Base-by-base conservation (phyloP, 2,329 filamentous ascomycete species). In the Stachybotrys chartarum region DNA sequence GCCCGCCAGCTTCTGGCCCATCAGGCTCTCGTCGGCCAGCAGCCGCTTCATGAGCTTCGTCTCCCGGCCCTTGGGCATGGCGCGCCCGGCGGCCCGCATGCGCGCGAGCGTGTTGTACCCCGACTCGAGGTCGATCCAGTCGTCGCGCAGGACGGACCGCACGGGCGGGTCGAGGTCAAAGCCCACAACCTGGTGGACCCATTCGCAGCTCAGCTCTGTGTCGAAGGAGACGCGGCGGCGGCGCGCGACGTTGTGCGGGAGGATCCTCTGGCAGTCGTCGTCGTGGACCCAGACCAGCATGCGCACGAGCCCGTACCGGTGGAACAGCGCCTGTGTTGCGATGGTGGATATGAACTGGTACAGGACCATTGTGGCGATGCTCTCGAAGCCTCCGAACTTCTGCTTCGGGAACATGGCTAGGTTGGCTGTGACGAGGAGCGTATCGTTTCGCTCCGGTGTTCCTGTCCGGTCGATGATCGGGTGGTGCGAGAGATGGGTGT, bases 301-400 rank as follows among this genome's bases (percentile, higher is more conserved):
- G 51, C 91, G 84, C 3, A 96, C 85, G 17, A 86, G 80, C 3
- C 93, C 93, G 66, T 91, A 92, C 31, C 77, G 76, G 62, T 96
- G 87, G 61, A 95, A 82, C 0, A 87, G 75, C 0, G 75, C 70
- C 52, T 83, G 77, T 3, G 76, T 73, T 58, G 83, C 78, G 54
- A 88, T 81, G 52, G 80, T 77, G 48, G 71, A 74, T 61, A 86
- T 75, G 56, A 90, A 79, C 64, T 88, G 84, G 64, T 83, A 79
- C 1, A 86, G 66, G 1, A 88, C 70, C 55, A 87, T 74, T 56
- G 74, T 70, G 52, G 78, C 77, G 57, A 88, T 67, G 61, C 83
- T 85, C 35, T 81, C 70, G 64, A 85, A 83, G 30, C 67, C 67
- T 31, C 72, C 72, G 60, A 77, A 85, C 6, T 65, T 63, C 53